Conservation (phyloP, 306 rosid species). For the Begonia fuchsioides region DNA sequence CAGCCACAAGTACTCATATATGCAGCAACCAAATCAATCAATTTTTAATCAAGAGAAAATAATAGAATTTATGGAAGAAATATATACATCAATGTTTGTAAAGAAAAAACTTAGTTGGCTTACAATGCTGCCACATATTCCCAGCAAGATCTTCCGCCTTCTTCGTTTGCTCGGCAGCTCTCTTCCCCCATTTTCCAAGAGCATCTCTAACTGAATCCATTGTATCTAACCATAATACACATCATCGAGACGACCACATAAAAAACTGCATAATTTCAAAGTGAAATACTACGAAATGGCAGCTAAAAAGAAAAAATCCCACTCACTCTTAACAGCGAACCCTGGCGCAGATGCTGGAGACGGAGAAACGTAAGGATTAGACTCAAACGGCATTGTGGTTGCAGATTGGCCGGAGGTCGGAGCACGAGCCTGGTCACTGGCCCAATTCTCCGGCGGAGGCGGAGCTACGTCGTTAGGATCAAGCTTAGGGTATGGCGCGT, state of each 20-base stretch:
- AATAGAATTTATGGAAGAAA: no score
- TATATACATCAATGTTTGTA: no score
- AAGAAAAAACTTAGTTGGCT: constrained; percentile 6
- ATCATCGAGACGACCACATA: neutral
- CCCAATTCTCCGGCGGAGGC: constrained; percentile 25
- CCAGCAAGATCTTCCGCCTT: constrained; percentile 93
- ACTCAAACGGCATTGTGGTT: constrained; percentile 55
- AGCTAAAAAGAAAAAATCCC: neutral
- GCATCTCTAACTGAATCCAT: constrained; percentile 67
- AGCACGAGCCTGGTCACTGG: constrained; percentile 19
- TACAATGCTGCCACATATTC: constrained; percentile 95
- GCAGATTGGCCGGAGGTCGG: constrained; percentile 38
- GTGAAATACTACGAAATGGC: neutral
- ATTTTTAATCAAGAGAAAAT: no score
- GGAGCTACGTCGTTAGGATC: constrained; percentile 45
- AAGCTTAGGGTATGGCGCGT: constrained; percentile 69
- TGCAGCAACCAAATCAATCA: no score
- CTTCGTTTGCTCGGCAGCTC: constrained; percentile 82
- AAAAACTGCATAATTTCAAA: neutral
- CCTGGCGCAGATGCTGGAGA: constrained; percentile 33
- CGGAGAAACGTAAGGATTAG: constrained; percentile 65
- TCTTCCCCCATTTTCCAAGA: constrained; percentile 85
- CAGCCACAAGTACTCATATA: no score
- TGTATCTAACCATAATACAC: constrained; percentile 28
- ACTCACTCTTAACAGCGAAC: constrained; percentile 39